Conservation (phyloP, 768 basidiomycete species). For the Amanita molliuscula region DNA sequence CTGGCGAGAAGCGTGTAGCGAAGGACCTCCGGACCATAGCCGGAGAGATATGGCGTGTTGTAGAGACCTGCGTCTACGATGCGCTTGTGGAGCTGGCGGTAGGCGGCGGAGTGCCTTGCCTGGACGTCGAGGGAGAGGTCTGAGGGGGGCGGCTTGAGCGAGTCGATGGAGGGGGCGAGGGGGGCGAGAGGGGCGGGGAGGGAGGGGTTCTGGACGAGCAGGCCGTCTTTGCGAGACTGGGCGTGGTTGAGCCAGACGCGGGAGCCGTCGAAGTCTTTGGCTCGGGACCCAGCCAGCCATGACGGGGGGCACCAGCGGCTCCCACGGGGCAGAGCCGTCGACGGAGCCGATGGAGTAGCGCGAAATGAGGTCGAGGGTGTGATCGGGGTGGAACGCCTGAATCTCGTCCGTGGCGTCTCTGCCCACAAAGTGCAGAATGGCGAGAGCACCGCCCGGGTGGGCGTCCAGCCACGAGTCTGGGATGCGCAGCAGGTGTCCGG, state of each 20-base stretch:
- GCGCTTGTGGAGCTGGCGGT: slow-evolving; percentile 66
- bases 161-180: slow-evolving; percentile 29
- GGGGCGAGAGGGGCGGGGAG: slow-evolving; percentile 17
- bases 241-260: slow-evolving; percentile 62
- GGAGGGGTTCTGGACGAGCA: slow-evolving; percentile 43
- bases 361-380: slow-evolving; percentile 43
- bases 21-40: slow-evolving; percentile 83
- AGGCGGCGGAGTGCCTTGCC: slow-evolving; percentile 63
- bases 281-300: slow-evolving; percentile 75
- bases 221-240: slow-evolving; percentile 37
- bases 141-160: slow-evolving; percentile 44
- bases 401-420: slow-evolving; percentile 94
- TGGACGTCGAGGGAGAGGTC: slow-evolving; percentile 47
- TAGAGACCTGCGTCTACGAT: slow-evolving; percentile 78
- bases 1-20: slow-evolving; percentile 63
- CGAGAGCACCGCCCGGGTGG: slow-evolving; percentile 85
- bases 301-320: slow-evolving; percentile 78
- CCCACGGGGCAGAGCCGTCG: slow-evolving; percentile 53
- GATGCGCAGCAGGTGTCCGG: slow-evolving; percentile 51
- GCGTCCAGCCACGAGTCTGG: slow-evolving; percentile 68
- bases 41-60: slow-evolving; percentile 69
- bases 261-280: slow-evolving; percentile 21
- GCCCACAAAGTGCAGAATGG: slow-evolving; percentile 91
- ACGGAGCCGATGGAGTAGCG: slow-evolving; percentile 66
- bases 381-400: slow-evolving; percentile 74